These are phyloP conservation scores for Gracilariopsis chorda DNA, from an alignment of 23 red algal genomes.

Conservation along the genomic window DNA sequence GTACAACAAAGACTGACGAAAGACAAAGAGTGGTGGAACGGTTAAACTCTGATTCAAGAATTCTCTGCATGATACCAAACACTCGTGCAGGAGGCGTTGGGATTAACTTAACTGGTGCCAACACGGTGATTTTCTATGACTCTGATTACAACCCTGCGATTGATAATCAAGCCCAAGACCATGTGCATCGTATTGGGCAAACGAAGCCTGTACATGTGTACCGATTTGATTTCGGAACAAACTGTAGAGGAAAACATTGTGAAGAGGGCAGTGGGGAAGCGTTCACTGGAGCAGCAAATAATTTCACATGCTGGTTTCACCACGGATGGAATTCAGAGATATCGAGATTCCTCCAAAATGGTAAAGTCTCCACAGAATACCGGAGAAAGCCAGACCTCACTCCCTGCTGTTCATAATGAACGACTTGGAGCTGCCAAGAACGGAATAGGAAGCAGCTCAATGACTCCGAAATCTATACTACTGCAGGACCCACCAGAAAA, in stretches of 20 bases:
- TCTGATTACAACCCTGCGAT: conserved; percentile 97
- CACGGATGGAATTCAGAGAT: conserved; percentile 15
- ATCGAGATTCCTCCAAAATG: background rate
- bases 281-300: conserved; percentile 66
- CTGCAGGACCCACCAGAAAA: background rate
- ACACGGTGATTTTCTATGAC: conserved; percentile 97
- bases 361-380: background rate
- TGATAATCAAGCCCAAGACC: conserved; percentile 97
- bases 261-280: conserved; percentile 74
- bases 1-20: conserved; percentile 82
- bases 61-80: conserved; percentile 89
- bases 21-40: conserved; percentile 82
- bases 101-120: conserved; percentile 90
- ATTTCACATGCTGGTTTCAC: conserved; percentile 68
- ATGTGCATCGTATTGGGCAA: conserved; percentile 96
- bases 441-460: no score
- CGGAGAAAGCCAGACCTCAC: no score
- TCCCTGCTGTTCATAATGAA: no score
- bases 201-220: conserved; percentile 85
- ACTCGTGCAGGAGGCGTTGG: conserved; percentile 91
- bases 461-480: no score
- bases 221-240: conserved; percentile 72
- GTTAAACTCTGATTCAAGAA: conserved; percentile 83
- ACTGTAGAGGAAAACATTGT: conserved; percentile 97
- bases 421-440: no score